Evolutionary conservation across 1,139 yeast species (phyloP).

Genomic region (Hansenula sp.): DNA sequence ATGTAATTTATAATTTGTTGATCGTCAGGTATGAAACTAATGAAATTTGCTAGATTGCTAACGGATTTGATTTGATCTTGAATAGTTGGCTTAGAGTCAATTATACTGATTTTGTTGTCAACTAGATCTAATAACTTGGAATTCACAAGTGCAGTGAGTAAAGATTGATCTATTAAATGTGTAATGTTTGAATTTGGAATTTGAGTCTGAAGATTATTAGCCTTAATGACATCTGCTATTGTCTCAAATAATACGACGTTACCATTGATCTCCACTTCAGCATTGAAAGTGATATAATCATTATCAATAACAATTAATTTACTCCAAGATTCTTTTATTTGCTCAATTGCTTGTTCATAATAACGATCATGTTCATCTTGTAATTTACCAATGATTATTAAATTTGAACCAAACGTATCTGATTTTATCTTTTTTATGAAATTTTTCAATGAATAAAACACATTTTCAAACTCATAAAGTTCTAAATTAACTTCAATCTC

Average conservation of each 20-base stretch:
- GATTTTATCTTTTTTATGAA: conserved; percentile 9
- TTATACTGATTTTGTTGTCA: conserved; percentile 4
- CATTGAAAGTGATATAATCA: conserved; percentile 10
- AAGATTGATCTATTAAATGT: conserved; percentile 10
- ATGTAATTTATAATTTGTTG: conserved; percentile 15
- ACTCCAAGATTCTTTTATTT: conserved; percentile 11
- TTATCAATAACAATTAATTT: conserved; percentile 7
- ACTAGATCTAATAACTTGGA: background rate
- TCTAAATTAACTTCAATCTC: conserved; percentile 20
- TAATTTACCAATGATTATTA: conserved; percentile 4
- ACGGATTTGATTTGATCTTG: conserved; percentile 10
- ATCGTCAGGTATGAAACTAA: conserved; percentile 13
- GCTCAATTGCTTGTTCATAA: conserved; percentile 6
- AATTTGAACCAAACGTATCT: conserved; percentile 2
- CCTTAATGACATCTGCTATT: conserved; percentile 7
- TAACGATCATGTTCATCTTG: conserved; percentile 8
- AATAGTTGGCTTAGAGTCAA: background rate
- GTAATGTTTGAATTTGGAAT: conserved; percentile 9
- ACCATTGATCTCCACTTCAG: conserved; percentile 15
- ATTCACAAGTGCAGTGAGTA: conserved; percentile 7
- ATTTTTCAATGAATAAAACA: conserved; percentile 14
- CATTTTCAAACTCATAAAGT: conserved; percentile 19
- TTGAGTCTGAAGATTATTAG: conserved; percentile 1
- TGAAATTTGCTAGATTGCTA: conserved; percentile 13
- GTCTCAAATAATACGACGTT: conserved; percentile 10